Base-by-base conservation (phyloP, 1,139 yeast genomes). In the Yamadazyma songkhlaensis region DNA sequence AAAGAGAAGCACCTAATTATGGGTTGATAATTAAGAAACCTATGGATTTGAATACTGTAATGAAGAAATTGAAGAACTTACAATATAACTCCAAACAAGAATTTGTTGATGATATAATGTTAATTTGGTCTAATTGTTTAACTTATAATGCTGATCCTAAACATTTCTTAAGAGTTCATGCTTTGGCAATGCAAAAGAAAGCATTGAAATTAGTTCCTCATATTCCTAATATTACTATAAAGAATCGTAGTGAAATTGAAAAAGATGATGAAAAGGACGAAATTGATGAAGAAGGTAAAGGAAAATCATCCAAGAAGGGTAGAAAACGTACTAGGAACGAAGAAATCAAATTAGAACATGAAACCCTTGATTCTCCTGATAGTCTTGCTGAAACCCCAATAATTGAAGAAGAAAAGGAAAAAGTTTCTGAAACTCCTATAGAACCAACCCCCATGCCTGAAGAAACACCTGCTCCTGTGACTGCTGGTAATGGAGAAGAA, bases 1-100 rank as follows among this genome's bases (percentile, higher is more conserved):
- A 92, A 58, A 74, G 98, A 42, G 99, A 94, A 54, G 99, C 98
- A 0, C 99, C 98, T 6, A 90, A 92, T 55, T 94, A 94, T 62
- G 89, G 89, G 43, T 81, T 82, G 41, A 75, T 94, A 29, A 90
- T 94, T 50, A 90, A 89, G 51, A 80, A 79, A 41, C 98, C 99
- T 23, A 94, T 94, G 99, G 99, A 94, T 55, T 70, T 94, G 47
- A 90, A 89, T 53, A 90, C 97, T 0, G 96, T 94, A 10, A 74
- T 89, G 81, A 90, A 89, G 53, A 92, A 90, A 55, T 67, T 94
- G 49, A 89, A 89, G 53, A 68, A 76, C 3, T 79, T 87, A 43
- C 90, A 86, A 45, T 92, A 92, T 57, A 77, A 74, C 48, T 85
- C 89, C 33, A 92, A 90, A 53, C 77, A 80, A 45, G 95, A 86